Base-by-base conservation (phyloP, 768 basidiomycete species). In the Mrakia gelida region DNA sequence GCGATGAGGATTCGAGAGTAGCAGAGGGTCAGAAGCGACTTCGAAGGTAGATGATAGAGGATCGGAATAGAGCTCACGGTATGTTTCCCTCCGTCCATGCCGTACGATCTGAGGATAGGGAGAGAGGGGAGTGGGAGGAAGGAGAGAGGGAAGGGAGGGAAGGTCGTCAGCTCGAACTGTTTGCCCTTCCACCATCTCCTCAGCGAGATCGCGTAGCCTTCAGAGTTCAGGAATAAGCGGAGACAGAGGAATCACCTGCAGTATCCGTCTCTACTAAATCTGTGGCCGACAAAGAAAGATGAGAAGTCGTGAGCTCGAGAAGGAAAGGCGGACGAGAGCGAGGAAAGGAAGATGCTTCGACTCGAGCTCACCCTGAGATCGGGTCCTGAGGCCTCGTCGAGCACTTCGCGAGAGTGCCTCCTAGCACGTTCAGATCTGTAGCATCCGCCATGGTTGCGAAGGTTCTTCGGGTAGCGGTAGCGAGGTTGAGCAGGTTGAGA, bases 301-400 rank as follows among this genome's bases (percentile, higher is more conserved):
- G 38, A 62, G 6, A 13, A n/a, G 45, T 3, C n/a, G 10, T 49
- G 21, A 75, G 73, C 59, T 43, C 45, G 59, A 62, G 56, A 28
- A 18, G n/a, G 10, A 34, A 15, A 7, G 43, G 28, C 23, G 23
- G 18, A 21, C 5, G 59, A 38, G 73, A n/a, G 15, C n/a, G 28
- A 16, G 34, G n/a, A 34, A 18, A 16, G 45, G 26, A 67, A 23
- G 11, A 15, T 11, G 15, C n/a, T n/a, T 10, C 45, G 45, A 6
- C 15, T 45, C 11, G 11, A 45, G 9, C 45, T 13, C 34, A 41
- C 67, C 63, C 75, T 18, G 75, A 49, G 63, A 75, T 56, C 2
- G 75, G 75, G 26, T 75, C 75, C 49, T 68, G 43, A 16, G 75
- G 75, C 5, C 75, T 43, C 62, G 63, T 52, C 26, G 75, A 75